These are phyloP conservation scores for Lentinus tigrinus DNA, from an alignment of 768 basidiomycete species.

Conservation along the genomic window DNA sequence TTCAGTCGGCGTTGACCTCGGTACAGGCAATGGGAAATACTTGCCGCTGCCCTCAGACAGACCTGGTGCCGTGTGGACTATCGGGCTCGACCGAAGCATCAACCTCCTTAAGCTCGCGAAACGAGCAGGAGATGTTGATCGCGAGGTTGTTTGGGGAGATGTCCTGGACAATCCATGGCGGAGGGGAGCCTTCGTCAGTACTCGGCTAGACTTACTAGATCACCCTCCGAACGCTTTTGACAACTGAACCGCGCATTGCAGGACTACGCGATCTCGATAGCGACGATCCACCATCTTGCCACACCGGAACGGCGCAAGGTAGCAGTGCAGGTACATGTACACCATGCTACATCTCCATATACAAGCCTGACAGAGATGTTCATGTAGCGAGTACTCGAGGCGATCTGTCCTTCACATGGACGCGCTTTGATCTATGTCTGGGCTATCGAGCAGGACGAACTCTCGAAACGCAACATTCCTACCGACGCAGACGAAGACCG, in stretches of 20 bases:
- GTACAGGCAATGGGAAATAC: slow-evolving; percentile 98
- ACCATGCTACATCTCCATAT: too few relatives aligned
- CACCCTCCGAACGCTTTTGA: not conserved
- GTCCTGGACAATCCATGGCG: slow-evolving; percentile 76
- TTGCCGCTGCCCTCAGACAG: slow-evolving; percentile 70
- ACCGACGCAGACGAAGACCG: slow-evolving; percentile 22
- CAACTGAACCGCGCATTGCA: slow-evolving; percentile 33
- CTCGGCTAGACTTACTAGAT: slow-evolving; percentile 11
- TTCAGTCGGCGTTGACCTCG: slow-evolving; percentile 89
- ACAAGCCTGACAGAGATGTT: not conserved
- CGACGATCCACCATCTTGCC: slow-evolving; percentile 94
- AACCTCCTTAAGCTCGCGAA: slow-evolving; percentile 78
- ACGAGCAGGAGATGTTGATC: slow-evolving; percentile 50
- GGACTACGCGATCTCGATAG: slow-evolving; percentile 97
- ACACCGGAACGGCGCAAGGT: slow-evolving; percentile 69
- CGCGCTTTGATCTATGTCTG: slow-evolving; percentile 92
- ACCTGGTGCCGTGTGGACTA: slow-evolving; percentile 61
- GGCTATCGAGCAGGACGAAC: slow-evolving; percentile 90
- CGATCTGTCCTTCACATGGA: slow-evolving; percentile 67
- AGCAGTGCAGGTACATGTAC: slow-evolving; percentile 66
- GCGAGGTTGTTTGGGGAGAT: slow-evolving; percentile 83
- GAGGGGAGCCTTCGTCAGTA: slow-evolving; percentile 72
- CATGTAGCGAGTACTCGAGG: slow-evolving; percentile 57
- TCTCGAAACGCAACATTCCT: slow-evolving; percentile 72
- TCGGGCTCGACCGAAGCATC: slow-evolving; percentile 82